Evolutionary conservation across 352 stramenopile species (phyloP).

Genomic region (Saprolegnia diclina): DNA sequence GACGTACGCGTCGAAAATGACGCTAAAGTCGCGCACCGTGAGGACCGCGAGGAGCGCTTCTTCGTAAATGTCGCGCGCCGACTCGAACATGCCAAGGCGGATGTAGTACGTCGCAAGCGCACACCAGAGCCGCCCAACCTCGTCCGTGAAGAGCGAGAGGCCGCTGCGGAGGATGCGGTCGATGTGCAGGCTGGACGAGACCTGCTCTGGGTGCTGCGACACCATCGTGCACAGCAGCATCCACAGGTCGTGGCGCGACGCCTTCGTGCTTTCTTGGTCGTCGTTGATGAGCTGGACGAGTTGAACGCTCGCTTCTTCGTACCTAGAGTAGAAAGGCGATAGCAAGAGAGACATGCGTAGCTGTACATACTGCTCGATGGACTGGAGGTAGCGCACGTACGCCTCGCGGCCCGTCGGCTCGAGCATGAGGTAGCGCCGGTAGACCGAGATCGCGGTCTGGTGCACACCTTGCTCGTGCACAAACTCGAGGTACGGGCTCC

Average conservation of each 20-base stretch:
- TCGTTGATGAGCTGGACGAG: slow-evolving; percentile 33
- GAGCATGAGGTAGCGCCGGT: slow-evolving; percentile 82
- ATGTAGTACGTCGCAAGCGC: slow-evolving; percentile 97
- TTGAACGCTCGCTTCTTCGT: slow-evolving; percentile 32
- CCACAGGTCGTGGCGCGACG: slow-evolving; percentile 70
- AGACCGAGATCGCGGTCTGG: slow-evolving; percentile 79
- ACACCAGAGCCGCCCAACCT: slow-evolving; percentile 97
- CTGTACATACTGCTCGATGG: slow-evolving; percentile 54
- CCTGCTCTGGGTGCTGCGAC: slow-evolving; percentile 88
- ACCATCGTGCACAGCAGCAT: slow-evolving; percentile 96
- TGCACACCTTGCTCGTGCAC: slow-evolving; percentile 70
- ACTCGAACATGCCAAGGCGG: slow-evolving; percentile 94
- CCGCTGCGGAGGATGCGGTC: slow-evolving; percentile 93
- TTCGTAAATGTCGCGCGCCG: slow-evolving; percentile 95
- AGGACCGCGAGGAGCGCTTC: slow-evolving; percentile 68
- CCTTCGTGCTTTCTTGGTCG: not conserved
- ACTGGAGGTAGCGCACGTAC: slow-evolving; percentile 74
- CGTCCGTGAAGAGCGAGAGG: slow-evolving; percentile 90
- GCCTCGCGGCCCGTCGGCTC: slow-evolving; percentile 64
- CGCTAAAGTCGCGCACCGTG: slow-evolving; percentile 95
- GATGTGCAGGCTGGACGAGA: slow-evolving; percentile 88
- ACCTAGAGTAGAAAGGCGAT: not conserved
- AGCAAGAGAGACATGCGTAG: not conserved
- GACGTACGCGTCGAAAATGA: slow-evolving; percentile 98
- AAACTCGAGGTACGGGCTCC: slow-evolving; percentile 90